These are phyloP conservation scores for Hamamelis virginiana DNA, from an alignment of 164 flowering plant genomes.

Conservation along the genomic window DNA sequence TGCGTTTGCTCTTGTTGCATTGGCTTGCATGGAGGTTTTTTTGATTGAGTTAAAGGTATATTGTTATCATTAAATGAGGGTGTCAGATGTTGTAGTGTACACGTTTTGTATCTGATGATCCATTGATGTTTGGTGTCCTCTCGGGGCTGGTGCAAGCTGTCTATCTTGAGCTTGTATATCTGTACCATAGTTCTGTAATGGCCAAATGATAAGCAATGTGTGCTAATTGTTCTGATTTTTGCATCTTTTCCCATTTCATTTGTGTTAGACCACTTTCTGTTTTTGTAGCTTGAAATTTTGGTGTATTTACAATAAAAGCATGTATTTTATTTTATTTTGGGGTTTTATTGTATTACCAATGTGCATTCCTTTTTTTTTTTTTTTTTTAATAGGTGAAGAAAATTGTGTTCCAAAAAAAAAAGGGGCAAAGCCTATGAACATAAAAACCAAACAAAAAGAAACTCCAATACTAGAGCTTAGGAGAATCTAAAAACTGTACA, in stretches of 20 bases:
- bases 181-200: conserved; percentile 22
- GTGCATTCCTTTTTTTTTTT: too few species aligned
- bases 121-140: conserved; percentile 3
- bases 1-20: conserved; percentile 10
- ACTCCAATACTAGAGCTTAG: too few species aligned
- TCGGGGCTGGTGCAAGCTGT: conserved; percentile 13
- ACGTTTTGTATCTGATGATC: conserved; percentile 12
- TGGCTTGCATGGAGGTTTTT: conserved; percentile 12
- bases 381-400: too few species aligned
- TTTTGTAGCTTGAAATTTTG: neutral
- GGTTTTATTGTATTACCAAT: too few species aligned
- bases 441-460: too few species aligned
- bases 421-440: too few species aligned
- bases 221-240: neutral
- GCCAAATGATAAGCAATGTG: conserved; percentile 3
- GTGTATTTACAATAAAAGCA: neutral
- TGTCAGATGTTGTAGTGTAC: conserved; percentile 14
- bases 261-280: neutral
- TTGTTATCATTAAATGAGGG: conserved; percentile 7
- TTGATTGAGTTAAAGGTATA: conserved; percentile 17
- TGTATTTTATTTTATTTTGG: too few species aligned
- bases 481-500: too few species aligned
- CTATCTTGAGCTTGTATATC: conserved; percentile 14
- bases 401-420: too few species aligned
- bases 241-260: neutral